phyloP scores from a whole-genome alignment of 2,329 filamentous ascomycete genomes.

The Pseudocercospora musae region DNA sequence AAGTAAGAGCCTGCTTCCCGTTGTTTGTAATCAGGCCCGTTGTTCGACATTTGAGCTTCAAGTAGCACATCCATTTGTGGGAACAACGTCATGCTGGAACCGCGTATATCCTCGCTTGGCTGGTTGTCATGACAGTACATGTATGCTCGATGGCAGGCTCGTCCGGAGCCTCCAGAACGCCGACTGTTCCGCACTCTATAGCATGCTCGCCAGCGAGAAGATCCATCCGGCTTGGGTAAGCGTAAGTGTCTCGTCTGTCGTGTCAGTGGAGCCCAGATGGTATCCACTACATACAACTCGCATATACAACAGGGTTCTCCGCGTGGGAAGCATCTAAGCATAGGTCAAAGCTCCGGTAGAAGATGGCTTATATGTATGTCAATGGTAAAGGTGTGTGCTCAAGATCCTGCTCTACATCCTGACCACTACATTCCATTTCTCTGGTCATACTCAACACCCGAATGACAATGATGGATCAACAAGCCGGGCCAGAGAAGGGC shows the following conservation, averaged over 20 bases:
- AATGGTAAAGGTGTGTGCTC: neutral
- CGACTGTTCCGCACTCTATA: too few relatives aligned
- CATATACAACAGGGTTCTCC: slow-evolving; percentile 3
- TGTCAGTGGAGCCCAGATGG: neutral
- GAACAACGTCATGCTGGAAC: neutral
- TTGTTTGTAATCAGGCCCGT: neutral
- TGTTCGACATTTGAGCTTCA: neutral
- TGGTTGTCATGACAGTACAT: neutral
- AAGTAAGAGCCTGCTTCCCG: neutral
- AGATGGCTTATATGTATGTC: neutral
- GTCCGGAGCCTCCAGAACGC: neutral
- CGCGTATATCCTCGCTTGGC: neutral
- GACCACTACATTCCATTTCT: neutral
- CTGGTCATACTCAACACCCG: neutral
- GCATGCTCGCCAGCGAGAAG: neutral
- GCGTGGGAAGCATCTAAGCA: neutral
- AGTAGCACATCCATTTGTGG: too few relatives aligned
- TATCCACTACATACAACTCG: neutral
- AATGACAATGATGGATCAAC: neutral
- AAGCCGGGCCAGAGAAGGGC: neutral
- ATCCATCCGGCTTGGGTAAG: neutral
- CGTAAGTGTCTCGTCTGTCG: neutral
- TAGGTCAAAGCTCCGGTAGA: neutral
- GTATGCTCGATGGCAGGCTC: neutral
- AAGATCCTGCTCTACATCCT: neutral